A percentile compares a stretch with the other conserved stretches of the same genome.
phyloP scores from a whole-genome alignment of 768 basidiomycete genomes.

The Mycena leptocephala region DNA sequence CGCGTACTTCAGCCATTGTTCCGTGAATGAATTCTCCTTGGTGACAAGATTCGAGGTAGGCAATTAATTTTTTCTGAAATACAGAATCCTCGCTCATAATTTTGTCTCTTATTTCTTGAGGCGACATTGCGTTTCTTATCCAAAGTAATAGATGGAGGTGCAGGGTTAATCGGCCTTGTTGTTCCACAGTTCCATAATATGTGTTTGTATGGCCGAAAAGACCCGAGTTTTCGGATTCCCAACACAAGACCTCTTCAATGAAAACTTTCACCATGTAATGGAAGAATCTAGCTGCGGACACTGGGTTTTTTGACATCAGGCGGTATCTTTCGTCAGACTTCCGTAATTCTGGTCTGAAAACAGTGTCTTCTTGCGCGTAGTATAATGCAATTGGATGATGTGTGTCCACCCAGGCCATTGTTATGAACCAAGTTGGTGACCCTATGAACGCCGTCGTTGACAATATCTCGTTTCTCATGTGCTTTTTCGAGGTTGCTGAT shows the following conservation, averaged over 20 bases:
- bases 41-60: conserved; percentile 21
- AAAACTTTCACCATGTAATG: conserved; percentile 39
- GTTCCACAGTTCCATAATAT: conserved; percentile 50
- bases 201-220: conserved; percentile 38
- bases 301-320: conserved; percentile 35
- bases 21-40: conserved; percentile 40
- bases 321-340: background rate
- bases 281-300: conserved; percentile 39
- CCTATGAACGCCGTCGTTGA: conserved; percentile 41
- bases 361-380: conserved; percentile 43
- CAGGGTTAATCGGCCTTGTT: conserved; percentile 46
- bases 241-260: conserved; percentile 31
- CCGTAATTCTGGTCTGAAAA: conserved; percentile 35
- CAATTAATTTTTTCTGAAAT: conserved; percentile 25
- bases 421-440: conserved; percentile 54
- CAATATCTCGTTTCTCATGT: conserved; percentile 51
- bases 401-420: conserved; percentile 48
- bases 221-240: background rate
- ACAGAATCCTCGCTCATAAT: conserved; percentile 5
- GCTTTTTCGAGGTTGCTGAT: conserved; percentile 46
- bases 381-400: conserved; percentile 52
- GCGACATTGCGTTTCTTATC: conserved; percentile 32
- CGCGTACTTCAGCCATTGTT: conserved; percentile 32
- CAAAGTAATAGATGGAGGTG: conserved; percentile 47
- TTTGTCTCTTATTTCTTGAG: conserved; percentile 37